These are phyloP conservation scores for Septoria petroselini DNA, from an alignment of 2,329 filamentous ascomycete genomes.

Conservation along the genomic window DNA sequence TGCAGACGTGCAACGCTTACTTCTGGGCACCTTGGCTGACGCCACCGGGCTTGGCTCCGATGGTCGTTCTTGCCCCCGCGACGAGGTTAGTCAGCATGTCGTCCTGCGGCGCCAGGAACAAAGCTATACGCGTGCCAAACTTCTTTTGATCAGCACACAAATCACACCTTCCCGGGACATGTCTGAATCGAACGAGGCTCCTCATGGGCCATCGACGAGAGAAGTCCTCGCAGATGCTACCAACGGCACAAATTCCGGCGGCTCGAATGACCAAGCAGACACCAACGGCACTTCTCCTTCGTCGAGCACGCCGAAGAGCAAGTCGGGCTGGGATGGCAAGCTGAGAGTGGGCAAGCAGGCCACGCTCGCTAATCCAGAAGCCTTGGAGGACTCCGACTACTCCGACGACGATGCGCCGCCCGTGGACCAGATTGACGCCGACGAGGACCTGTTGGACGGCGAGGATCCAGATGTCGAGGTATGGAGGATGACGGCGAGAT, in stretches of 20 bases:
- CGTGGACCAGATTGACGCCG: conserved; percentile 72
- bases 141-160: neutral
- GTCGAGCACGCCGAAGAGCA: conserved; percentile 18
- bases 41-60: too few species aligned
- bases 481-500: conserved; percentile 22
- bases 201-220: neutral
- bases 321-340: conserved; percentile 75
- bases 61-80: too few species aligned
- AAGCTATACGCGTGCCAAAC: too few species aligned
- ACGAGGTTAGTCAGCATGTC: too few species aligned
- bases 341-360: conserved; percentile 69
- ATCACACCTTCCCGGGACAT: neutral
- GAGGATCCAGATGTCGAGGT: conserved; percentile 55
- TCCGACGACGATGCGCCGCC: conserved; percentile 67
- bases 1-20: too few species aligned
- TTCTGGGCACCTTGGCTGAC: too few species aligned
- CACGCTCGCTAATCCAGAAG: conserved; percentile 72
- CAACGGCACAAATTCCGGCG: neutral
- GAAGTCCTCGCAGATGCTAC: neutral
- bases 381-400: conserved; percentile 79
- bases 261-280: neutral
- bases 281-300: conserved; percentile 16
- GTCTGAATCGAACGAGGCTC: neutral
- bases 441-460: conserved; percentile 67
- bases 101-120: too few species aligned